Conservation (phyloP, 345 rosid genomes). For the Populus simonii region DNA sequence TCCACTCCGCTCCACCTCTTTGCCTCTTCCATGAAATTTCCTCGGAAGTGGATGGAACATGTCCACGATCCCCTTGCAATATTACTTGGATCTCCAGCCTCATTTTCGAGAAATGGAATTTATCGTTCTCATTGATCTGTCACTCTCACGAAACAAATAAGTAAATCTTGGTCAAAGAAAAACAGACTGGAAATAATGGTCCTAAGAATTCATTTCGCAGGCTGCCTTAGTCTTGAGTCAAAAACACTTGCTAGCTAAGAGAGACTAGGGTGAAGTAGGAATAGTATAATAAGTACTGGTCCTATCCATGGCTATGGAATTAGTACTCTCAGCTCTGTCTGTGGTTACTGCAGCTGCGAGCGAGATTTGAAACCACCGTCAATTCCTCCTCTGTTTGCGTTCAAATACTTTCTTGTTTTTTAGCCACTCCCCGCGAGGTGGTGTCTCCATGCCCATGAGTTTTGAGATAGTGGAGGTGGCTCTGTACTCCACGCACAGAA, state of each 20-base stretch:
- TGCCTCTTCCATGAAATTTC: slow-evolving; percentile 7
- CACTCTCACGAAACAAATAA: slow-evolving; percentile 27
- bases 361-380: not conserved
- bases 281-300: not conserved
- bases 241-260: not conserved
- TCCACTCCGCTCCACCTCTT: not conserved
- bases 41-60: not conserved
- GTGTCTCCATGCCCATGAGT: not conserved
- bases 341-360: not conserved
- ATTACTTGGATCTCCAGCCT: slow-evolving; percentile 5
- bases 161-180: not conserved
- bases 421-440: not conserved
- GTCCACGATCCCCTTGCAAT: not conserved
- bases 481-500: not conserved
- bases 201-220: not conserved
- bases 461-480: not conserved
- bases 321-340: not conserved
- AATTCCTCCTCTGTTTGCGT: not conserved
- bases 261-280: not conserved
- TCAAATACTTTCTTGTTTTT: not conserved
- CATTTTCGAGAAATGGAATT: slow-evolving; percentile 7
- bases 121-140: slow-evolving; percentile 22
- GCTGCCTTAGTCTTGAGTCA: not conserved
- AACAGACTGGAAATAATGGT: not conserved
- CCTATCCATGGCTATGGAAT: not conserved